A percentile compares a stretch with the other conserved stretches of the same genome.
Evolutionary conservation across 2,329 filamentous ascomycete genomes (phyloP).

Genomic region (Coniochaeta ligniaria): DNA sequence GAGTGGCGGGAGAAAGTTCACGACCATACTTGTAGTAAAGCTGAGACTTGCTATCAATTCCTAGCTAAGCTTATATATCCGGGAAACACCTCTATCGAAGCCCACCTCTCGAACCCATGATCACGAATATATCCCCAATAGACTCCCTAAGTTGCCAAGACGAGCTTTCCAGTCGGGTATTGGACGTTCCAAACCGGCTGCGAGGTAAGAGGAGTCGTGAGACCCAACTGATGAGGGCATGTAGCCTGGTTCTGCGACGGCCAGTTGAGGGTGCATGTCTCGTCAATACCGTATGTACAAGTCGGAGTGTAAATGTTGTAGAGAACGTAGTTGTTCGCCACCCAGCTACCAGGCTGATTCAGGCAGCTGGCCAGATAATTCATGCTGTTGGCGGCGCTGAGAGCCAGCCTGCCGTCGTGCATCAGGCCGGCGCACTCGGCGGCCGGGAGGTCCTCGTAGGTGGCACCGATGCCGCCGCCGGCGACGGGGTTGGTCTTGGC

Average conservation of each 20-base stretch:
- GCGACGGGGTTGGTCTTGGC: constrained; percentile 35
- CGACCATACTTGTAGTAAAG: no score
- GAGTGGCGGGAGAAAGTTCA: no score
- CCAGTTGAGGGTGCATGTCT: constrained; percentile 42
- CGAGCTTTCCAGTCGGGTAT: constrained; percentile 36
- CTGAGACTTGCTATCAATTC: no score
- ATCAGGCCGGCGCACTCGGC: constrained; percentile 43
- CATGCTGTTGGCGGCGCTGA: constrained; percentile 51
- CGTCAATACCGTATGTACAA: constrained; percentile 43
- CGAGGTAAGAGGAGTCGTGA: constrained; percentile 15
- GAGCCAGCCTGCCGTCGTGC: constrained; percentile 42
- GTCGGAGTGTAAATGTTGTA: constrained; percentile 45
- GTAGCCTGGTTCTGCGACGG: constrained; percentile 40
- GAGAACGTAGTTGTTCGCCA: constrained; percentile 43
- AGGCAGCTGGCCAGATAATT: constrained; percentile 43
- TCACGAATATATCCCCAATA: no score
- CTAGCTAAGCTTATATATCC: no score
- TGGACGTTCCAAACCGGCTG: constrained; percentile 39
- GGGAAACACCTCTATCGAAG: no score
- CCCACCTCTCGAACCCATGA: no score
- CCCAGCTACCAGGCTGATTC: constrained; percentile 35
- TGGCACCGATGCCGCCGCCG: constrained; percentile 44
- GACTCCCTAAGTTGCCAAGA: constrained; percentile 14
- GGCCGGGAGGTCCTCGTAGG: constrained; percentile 39
- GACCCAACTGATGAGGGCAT: constrained; percentile 35